Conservation (phyloP, 2,329 filamentous ascomycete genomes). For the Cercospora nicotianae region DNA sequence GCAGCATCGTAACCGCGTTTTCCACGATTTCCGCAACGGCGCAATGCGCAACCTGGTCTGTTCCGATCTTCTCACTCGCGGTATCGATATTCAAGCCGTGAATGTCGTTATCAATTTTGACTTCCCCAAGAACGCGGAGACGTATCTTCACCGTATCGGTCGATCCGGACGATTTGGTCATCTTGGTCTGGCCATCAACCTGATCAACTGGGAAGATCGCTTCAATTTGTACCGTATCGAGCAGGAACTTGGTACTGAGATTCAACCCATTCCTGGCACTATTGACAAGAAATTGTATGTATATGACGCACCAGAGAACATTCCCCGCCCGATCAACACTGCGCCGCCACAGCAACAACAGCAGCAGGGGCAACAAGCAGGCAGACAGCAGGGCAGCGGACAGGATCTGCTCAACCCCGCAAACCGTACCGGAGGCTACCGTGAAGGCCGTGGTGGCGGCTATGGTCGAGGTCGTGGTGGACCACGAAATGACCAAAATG, state of each 20-base stretch:
- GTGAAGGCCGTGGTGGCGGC: conserved; percentile 38
- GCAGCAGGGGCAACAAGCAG: conserved; percentile 28
- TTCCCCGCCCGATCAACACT: conserved; percentile 76
- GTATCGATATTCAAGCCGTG: conserved; percentile 98
- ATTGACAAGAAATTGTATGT: conserved; percentile 99
- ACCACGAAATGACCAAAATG: conserved; percentile 36
- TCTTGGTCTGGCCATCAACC: conserved; percentile 93
- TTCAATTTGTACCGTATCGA: conserved; percentile 99
- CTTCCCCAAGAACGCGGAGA: conserved; percentile 98
- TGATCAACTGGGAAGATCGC: conserved; percentile 99
- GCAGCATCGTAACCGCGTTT: conserved; percentile 93
- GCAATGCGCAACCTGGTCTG: conserved; percentile 98
- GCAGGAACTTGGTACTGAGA: conserved; percentile 94
- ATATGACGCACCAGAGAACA: conserved; percentile 93
- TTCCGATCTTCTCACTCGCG: conserved; percentile 93
- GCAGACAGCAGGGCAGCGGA: conserved; percentile 39
- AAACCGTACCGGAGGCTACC: conserved; percentile 36
- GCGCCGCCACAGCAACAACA: conserved; percentile 40
- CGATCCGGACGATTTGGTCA: conserved; percentile 96
- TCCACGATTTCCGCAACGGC: conserved; percentile 98
- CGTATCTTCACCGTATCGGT: conserved; percentile 96
- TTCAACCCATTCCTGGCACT: conserved; percentile 87
- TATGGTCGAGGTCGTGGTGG: conserved; percentile 36
- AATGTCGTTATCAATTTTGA: conserved; percentile 99
- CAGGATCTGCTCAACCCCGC: conserved; percentile 39